Conservation (phyloP, 345 rosid species). For the Brassica juncea region DNA sequence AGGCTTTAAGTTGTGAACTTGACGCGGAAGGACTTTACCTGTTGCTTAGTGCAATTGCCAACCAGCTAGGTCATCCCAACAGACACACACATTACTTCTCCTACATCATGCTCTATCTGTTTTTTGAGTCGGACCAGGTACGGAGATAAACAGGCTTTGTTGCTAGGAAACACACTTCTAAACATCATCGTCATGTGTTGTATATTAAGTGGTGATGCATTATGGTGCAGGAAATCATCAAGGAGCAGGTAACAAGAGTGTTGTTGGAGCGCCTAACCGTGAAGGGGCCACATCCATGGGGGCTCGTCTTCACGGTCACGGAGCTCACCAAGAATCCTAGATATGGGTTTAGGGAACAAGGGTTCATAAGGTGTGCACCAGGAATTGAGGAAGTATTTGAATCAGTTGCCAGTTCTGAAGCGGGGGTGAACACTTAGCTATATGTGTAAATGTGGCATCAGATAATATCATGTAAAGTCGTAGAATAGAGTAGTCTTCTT, state of each 20-base stretch:
- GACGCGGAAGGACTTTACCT: slow-evolving; percentile 96
- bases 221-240: slow-evolving; percentile 61
- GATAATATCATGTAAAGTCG: neutral
- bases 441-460: neutral
- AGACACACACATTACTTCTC: slow-evolving; percentile 97
- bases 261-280: slow-evolving; percentile 91
- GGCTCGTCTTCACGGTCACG: slow-evolving; percentile 91
- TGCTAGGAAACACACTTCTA: no score
- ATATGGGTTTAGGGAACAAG: slow-evolving; percentile 77
- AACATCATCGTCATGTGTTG: no score
- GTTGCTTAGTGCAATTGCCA: slow-evolving; percentile 85
- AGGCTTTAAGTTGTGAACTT: slow-evolving; percentile 67
- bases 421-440: neutral
- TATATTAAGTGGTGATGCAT: neutral
- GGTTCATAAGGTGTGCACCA: slow-evolving; percentile 78
- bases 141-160: no score
- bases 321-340: slow-evolving; percentile 96
- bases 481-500: neutral
- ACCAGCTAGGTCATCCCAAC: slow-evolving; percentile 96
- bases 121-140: slow-evolving; percentile 84
- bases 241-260: slow-evolving; percentile 97
- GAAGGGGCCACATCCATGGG: slow-evolving; percentile 97
- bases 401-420: slow-evolving; percentile 65
- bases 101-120: slow-evolving; percentile 77
- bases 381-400: slow-evolving; percentile 87